phyloP scores from a whole-genome alignment of 805 yeast species.

The Pichia ethanolica region DNA sequence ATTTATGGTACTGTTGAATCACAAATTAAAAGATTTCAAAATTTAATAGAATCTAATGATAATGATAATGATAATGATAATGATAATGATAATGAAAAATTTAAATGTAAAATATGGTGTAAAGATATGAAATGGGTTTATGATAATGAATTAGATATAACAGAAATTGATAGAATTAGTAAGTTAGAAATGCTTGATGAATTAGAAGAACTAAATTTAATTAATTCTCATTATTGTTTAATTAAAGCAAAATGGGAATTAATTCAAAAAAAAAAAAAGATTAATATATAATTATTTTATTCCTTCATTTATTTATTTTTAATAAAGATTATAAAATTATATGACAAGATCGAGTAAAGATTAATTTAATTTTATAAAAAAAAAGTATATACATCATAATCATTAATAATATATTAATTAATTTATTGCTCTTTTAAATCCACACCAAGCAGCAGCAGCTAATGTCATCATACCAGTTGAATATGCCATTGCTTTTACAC shows the following conservation, averaged over 20 bases:
- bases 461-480: conserved; percentile 80
- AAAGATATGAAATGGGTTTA: conserved; percentile 40
- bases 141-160: conserved; percentile 35
- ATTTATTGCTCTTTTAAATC: conserved; percentile 44
- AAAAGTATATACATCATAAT: too few relatives aligned
- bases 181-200: conserved; percentile 65
- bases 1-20: conserved; percentile 40
- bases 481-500: conserved; percentile 80
- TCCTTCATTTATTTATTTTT: neutral
- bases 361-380: too few relatives aligned
- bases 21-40: conserved; percentile 32
- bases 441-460: conserved; percentile 92
- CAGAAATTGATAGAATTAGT: conserved; percentile 39
- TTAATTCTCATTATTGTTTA: conserved; percentile 55
- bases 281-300: neutral
- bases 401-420: neutral
- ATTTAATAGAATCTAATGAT: conserved; percentile 12
- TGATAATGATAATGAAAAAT: neutral
- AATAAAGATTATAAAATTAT: neutral
- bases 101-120: conserved; percentile 19
- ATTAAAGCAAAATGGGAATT: conserved; percentile 21
- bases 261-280: neutral
- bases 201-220: conserved; percentile 57
- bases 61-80: neutral
- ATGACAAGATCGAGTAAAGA: neutral